Conservation (phyloP, 495 filamentous ascomycete genomes). For the Aeminium ludgeri region DNA sequence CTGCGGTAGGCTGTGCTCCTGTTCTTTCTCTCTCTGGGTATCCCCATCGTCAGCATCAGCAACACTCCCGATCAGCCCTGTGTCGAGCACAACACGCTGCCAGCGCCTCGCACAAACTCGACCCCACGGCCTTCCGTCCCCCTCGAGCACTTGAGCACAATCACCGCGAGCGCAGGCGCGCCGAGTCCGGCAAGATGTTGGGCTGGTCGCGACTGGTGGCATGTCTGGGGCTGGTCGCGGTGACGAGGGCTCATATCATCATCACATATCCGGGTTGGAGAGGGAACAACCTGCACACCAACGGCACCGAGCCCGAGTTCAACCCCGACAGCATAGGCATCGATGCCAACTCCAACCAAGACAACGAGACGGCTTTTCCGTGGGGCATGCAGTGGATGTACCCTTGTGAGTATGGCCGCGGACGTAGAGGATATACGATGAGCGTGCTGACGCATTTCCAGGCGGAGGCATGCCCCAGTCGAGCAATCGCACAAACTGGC, state of each 20-base stretch:
- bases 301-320: slow-evolving; percentile 31
- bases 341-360: slow-evolving; percentile 26
- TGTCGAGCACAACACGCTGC: too few relatives aligned
- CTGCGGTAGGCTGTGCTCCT: too few relatives aligned
- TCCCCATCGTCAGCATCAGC: too few relatives aligned
- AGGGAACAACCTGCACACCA: slow-evolving; percentile 80
- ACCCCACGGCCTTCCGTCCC: too few relatives aligned
- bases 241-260: slow-evolving; percentile 63
- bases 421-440: background rate
- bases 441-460: slow-evolving; percentile 22
- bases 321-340: slow-evolving; percentile 24
- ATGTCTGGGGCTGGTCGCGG: background rate
- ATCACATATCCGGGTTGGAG: slow-evolving; percentile 89
- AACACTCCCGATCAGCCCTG: too few relatives aligned
- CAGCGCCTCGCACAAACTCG: too few relatives aligned
- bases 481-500: slow-evolving; percentile 82
- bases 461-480: slow-evolving; percentile 73
- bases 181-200: too few relatives aligned
- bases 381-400: slow-evolving; percentile 98
- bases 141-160: too few relatives aligned
- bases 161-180: too few relatives aligned
- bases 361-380: slow-evolving; percentile 41
- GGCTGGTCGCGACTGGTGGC: too few relatives aligned
- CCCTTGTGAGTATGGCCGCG: slow-evolving; percentile 56
- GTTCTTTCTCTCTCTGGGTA: too few relatives aligned